These are phyloP conservation scores for Suhomyces faveliae DNA, from an alignment of 805 yeast genomes.

Conservation along the genomic window DNA sequence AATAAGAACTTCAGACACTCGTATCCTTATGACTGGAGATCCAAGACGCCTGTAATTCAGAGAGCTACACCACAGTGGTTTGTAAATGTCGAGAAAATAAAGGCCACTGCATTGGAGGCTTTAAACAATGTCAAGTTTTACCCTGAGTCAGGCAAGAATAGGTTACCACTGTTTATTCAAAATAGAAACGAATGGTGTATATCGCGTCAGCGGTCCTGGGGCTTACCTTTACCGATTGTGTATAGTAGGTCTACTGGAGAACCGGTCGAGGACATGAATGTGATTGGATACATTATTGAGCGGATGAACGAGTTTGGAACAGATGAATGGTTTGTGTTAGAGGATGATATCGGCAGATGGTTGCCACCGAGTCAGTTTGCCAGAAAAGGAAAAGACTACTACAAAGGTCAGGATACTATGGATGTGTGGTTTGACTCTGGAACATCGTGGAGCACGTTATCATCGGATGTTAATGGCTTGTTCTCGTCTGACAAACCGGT, in stretches of 20 bases:
- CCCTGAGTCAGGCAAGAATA: constrained; percentile 70
- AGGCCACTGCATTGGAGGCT: constrained; percentile 57
- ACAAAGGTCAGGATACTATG: constrained; percentile 85
- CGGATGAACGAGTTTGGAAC: constrained; percentile 61
- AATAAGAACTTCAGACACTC: constrained; percentile 66
- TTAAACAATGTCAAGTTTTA: constrained; percentile 62
- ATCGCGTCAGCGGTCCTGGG: constrained; percentile 95
- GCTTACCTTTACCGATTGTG: constrained; percentile 93
- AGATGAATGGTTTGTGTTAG: constrained; percentile 74
- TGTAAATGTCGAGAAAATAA: constrained; percentile 76
- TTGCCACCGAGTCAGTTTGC: constrained; percentile 53
- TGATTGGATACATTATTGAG: constrained; percentile 56
- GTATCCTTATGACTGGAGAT: constrained; percentile 97
- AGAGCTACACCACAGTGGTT: constrained; percentile 98
- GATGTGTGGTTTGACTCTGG: constrained; percentile 99
- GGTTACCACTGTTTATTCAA: constrained; percentile 69
- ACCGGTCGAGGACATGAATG: constrained; percentile 57
- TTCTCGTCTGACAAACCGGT: constrained; percentile 17
- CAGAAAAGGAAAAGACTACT: constrained; percentile 42
- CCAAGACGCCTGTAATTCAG: constrained; percentile 91
- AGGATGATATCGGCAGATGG: constrained; percentile 62
- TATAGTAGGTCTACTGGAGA: constrained; percentile 57
- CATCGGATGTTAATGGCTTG: constrained; percentile 41
- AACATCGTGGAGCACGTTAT: constrained; percentile 75
- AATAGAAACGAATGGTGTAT: constrained; percentile 96